Conservation (phyloP, 2,329 filamentous ascomycete genomes). For the Xylariaceae sp. region DNA sequence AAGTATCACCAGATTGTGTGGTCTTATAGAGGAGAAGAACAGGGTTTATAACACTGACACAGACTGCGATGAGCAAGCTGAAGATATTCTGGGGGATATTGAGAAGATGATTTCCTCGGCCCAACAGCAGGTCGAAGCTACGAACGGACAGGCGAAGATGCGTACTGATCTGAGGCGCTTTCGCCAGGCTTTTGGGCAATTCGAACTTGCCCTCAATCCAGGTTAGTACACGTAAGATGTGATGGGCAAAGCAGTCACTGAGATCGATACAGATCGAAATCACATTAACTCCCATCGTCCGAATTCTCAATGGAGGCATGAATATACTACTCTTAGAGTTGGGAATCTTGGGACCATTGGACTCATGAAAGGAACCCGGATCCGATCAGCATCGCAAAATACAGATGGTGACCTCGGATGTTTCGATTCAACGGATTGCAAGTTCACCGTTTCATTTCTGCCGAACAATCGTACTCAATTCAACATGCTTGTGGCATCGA, state of each 20-base stretch:
- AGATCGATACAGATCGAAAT: background rate
- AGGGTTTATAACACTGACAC: background rate
- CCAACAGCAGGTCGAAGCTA: background rate
- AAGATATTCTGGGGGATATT: background rate
- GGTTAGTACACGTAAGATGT: background rate
- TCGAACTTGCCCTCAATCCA: background rate
- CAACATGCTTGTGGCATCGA: slow-evolving; percentile 7
- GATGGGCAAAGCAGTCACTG: background rate
- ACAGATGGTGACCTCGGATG: background rate
- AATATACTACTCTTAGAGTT: too few species aligned
- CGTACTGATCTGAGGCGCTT: background rate
- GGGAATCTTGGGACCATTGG: too few species aligned
- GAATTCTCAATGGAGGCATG: too few species aligned
- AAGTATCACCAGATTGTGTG: background rate
- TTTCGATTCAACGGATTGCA: background rate
- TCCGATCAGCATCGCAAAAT: background rate
- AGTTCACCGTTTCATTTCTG: slow-evolving; percentile 2
- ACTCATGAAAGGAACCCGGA: too few species aligned
- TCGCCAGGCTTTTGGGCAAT: background rate
- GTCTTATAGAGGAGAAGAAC: background rate
- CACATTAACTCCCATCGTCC: too few species aligned
- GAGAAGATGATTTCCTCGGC: background rate
- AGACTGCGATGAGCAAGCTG: background rate
- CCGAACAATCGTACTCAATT: background rate
- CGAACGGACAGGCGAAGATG: background rate